phyloP scores from a whole-genome alignment of 345 rosid species.

The Linum trigynum region DNA sequence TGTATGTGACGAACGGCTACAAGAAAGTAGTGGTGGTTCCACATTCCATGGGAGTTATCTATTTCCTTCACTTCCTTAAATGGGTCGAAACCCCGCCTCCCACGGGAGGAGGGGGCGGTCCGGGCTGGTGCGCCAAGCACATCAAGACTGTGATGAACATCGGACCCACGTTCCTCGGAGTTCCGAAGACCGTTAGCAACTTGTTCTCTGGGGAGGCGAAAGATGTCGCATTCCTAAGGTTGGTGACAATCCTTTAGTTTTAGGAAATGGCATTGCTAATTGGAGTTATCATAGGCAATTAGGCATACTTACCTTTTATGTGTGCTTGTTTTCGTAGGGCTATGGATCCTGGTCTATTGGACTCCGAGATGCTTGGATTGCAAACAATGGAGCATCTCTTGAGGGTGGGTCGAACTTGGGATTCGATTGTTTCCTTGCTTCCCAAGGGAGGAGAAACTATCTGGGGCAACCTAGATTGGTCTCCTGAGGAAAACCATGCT shows the following conservation, averaged over 20 bases:
- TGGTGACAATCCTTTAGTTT: constrained; percentile 9
- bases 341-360: constrained; percentile 40
- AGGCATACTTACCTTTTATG: background rate
- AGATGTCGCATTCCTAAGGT: constrained; percentile 52
- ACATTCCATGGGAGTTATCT: constrained; percentile 66
- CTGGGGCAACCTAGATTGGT: constrained; percentile 61
- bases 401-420: constrained; percentile 67
- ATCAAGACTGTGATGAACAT: constrained; percentile 61
- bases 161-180: constrained; percentile 57
- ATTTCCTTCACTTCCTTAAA: constrained; percentile 77
- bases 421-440: constrained; percentile 49
- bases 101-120: constrained; percentile 53
- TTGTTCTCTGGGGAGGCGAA: constrained; percentile 51
- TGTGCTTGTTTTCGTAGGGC: constrained; percentile 28
- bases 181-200: constrained; percentile 53
- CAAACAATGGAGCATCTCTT: constrained; percentile 53
- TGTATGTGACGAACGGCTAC: constrained; percentile 44
- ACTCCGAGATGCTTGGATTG: constrained; percentile 42
- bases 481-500: constrained; percentile 42
- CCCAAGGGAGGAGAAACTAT: constrained; percentile 77
- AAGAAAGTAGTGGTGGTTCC: constrained; percentile 79
- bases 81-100: constrained; percentile 68
- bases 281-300: constrained; percentile 7
- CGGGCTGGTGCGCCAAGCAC: constrained; percentile 60
- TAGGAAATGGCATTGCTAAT: background rate